phyloP scores from a whole-genome alignment of 345 rosid species.

The Eucalyptus marginata region DNA sequence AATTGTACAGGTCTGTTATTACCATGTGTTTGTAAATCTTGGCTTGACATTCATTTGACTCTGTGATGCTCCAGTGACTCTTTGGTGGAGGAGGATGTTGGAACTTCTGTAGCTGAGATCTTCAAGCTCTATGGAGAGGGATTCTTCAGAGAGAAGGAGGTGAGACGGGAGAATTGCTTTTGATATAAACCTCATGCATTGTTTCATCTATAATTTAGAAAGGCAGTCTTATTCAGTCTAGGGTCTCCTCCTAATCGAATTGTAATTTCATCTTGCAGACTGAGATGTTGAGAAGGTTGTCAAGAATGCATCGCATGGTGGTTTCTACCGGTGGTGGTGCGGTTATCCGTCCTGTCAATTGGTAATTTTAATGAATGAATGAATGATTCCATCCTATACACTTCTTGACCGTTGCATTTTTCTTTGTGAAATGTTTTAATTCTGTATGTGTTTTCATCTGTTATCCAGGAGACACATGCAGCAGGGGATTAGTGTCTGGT shows the following conservation, averaged over 20 bases:
- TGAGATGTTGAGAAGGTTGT: slow-evolving; percentile 47
- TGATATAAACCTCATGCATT: neutral
- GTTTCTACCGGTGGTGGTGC: slow-evolving; percentile 99
- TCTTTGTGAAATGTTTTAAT: neutral
- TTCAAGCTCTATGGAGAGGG: slow-evolving; percentile 72
- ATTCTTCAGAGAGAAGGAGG: slow-evolving; percentile 92
- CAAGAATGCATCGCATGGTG: slow-evolving; percentile 48
- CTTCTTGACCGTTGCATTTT: neutral
- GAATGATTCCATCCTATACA: neutral
- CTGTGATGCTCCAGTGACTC: slow-evolving; percentile 30
- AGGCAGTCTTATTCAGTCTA: neutral
- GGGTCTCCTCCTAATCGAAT: neutral
- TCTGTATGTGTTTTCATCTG: neutral
- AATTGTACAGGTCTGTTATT: neutral
- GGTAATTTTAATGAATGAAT: slow-evolving; percentile 21
- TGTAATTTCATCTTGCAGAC: slow-evolving; percentile 15
- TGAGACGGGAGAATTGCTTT: neutral
- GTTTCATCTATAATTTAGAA: neutral
- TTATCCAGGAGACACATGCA: slow-evolving; percentile 62
- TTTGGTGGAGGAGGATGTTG: slow-evolving; percentile 51
- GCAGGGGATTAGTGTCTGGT: slow-evolving; percentile 80
- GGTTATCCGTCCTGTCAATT: slow-evolving; percentile 64
- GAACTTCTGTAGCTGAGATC: slow-evolving; percentile 73
- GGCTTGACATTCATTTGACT: neutral
- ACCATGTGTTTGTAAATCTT: neutral